These are phyloP conservation scores for Paramecium bursaria DNA, from an alignment of 73 alveolate genomes.

Conservation along the genomic window DNA sequence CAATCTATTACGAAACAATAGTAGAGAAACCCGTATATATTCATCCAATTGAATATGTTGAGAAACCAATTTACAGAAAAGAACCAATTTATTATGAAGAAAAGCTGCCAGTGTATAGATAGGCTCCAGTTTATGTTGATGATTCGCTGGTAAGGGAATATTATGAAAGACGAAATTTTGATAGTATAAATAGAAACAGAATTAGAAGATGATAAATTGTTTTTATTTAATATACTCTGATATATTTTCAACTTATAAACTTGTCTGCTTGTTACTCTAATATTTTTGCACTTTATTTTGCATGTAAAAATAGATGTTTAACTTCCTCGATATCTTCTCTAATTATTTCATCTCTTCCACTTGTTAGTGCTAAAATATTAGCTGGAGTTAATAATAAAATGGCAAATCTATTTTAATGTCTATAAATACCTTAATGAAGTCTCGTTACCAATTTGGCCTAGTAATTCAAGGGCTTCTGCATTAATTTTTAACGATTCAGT, in stretches of 20 bases:
- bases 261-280: slow-evolving; percentile 96
- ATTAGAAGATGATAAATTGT: background rate
- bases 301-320: slow-evolving; percentile 95
- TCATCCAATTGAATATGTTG: too few species aligned
- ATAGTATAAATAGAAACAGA: slow-evolving; percentile 3
- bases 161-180: too few species aligned
- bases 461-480: slow-evolving; percentile 97
- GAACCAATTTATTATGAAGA: too few species aligned
- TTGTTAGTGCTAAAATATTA: slow-evolving; percentile 92
- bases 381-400: slow-evolving; percentile 96
- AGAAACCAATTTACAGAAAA: too few species aligned
- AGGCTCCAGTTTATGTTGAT: too few species aligned
- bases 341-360: slow-evolving; percentile 91
- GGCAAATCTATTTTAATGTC: slow-evolving; percentile 88
- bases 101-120: too few species aligned
- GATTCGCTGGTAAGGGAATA: too few species aligned
- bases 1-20: too few species aligned
- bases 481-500: slow-evolving; percentile 96
- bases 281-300: slow-evolving; percentile 96
- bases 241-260: slow-evolving; percentile 85
- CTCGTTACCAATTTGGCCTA: slow-evolving; percentile 75
- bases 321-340: slow-evolving; percentile 89
- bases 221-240: background rate
- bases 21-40: too few species aligned
- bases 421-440: slow-evolving; percentile 73